Evolutionary conservation across 768 basidiomycete species (phyloP).

Genomic region (Mrakia frigida): DNA sequence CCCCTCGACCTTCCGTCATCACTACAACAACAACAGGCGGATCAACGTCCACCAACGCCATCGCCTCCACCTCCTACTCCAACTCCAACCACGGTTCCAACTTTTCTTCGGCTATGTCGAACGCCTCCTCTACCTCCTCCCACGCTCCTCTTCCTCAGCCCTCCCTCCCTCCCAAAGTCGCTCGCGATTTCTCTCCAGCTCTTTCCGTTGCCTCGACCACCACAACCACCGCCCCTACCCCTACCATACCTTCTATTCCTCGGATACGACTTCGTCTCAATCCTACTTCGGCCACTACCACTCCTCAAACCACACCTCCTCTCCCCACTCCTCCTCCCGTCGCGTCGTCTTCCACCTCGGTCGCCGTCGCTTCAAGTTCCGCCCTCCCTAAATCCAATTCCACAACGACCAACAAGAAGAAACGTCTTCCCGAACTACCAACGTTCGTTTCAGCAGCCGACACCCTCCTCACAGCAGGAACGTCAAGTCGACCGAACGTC

Average conservation of each 20-base stretch:
- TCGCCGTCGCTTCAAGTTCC: neutral
- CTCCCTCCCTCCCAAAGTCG: neutral
- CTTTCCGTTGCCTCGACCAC: neutral
- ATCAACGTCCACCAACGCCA: neutral
- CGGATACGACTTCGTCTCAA: slow-evolving; percentile 7
- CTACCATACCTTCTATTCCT: slow-evolving; percentile 4
- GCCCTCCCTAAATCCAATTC: neutral
- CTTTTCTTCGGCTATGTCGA: neutral
- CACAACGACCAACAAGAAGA: slow-evolving; percentile 8
- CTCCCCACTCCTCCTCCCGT: neutral
- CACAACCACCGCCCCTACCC: neutral
- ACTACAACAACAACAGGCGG: neutral
- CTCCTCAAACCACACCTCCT: neutral
- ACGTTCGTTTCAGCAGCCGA: slow-evolving; percentile 8
- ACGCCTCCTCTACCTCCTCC: slow-evolving; percentile 10
- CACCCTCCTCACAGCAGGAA: slow-evolving; percentile 28
- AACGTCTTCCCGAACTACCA: neutral
- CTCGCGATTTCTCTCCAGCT: neutral
- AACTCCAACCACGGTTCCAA: neutral
- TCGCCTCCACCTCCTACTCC: neutral
- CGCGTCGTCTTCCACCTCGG: neutral
- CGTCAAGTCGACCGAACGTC: slow-evolving; percentile 24
- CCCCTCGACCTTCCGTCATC: slow-evolving; percentile 9
- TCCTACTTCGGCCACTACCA: neutral
- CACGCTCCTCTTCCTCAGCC: neutral